Evolutionary conservation across 306 rosid genomes (phyloP), one percentile per base, ranked within the genome.

Genomic region (Aeschynomene evenia): DNA sequence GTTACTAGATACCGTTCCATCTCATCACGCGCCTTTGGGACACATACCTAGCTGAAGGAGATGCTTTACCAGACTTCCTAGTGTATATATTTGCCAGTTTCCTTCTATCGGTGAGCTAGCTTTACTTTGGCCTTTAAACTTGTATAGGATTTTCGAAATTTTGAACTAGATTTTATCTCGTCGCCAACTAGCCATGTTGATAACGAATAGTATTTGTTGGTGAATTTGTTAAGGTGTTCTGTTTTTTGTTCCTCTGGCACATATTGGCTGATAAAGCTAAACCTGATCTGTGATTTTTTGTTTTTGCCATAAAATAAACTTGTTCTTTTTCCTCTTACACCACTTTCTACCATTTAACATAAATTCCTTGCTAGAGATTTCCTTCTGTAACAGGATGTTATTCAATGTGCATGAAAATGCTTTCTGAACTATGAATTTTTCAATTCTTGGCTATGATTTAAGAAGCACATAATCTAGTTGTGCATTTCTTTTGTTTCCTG

Each of bases 1-100:
- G 63, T 39, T 14, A 67, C 56, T 79, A 94, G 99, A 84, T 94
- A 69, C 99, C 99, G 50, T 94, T 89, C 79, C 77, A 85, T 76
- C 91, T 94, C 18, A 85, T 94, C 60, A 83, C 92, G 6, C 99
- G 99, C 77, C 83, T 94, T 62, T 94, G 99, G 99, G 99, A 94
- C 81, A 94, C 99, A 2, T 94, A 91, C 77, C 99, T 94, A 63
- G 97, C 99, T 6, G 97, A 94, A 84, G 99, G 99, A 75, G 96
- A 94, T 75, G 96, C 92, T 26, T 83, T 94, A 76, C 96, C 99
- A 33, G 96, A 94, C 77, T 94, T 94, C 83, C 99, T 94, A 62
- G 97, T 94, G 66, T 94, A 94, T 70, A 91, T 94, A 76, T 94
- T 81, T 71, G 91, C 99, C 78, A 94, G 99, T 80, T 91, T 94